Evolutionary conservation across 192 early-diverging fungal genomes (phyloP).

Genomic region (Rhizophagus prolifer): DNA sequence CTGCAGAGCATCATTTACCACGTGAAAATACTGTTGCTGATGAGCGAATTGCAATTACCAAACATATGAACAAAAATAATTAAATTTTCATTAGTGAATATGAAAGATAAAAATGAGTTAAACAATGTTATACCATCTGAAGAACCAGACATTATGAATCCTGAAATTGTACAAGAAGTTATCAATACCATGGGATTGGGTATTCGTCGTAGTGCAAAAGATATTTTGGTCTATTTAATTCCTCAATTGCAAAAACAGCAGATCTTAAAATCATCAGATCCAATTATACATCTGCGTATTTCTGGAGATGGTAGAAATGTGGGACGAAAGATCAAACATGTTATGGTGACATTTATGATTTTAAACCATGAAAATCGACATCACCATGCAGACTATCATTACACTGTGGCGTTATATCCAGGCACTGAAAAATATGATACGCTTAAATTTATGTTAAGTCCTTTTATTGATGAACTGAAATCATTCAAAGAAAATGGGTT

Average conservation of each 20-base stretch:
- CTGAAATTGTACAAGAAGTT: constrained; percentile 3
- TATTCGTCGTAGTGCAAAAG: neutral
- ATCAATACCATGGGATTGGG: neutral
- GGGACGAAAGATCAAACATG: neutral
- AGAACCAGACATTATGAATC: neutral
- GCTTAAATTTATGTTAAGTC: neutral
- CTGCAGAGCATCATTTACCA: constrained; percentile 8
- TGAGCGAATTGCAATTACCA: neutral
- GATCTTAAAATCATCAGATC: constrained; percentile 4
- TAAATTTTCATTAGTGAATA: neutral
- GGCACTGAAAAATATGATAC: neutral
- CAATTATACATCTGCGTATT: neutral
- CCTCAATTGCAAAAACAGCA: neutral
- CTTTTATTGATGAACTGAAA: neutral
- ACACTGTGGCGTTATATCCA: neutral
- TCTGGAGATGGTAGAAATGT: constrained; percentile 3
- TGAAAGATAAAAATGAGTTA: neutral
- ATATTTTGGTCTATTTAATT: neutral
- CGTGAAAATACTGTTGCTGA: neutral
- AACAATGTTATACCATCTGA: neutral
- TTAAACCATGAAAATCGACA: neutral
- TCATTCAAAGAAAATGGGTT: neutral
- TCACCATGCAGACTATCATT: constrained; percentile 12
- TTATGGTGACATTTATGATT: constrained; percentile 11
- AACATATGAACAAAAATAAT: constrained; percentile 5